Percentiles rank a stretch among this genome's conserved stretches.
These are phyloP conservation scores for Metschnikowia rubicola DNA, from an alignment of 805 yeast species.

Conservation along the genomic window DNA sequence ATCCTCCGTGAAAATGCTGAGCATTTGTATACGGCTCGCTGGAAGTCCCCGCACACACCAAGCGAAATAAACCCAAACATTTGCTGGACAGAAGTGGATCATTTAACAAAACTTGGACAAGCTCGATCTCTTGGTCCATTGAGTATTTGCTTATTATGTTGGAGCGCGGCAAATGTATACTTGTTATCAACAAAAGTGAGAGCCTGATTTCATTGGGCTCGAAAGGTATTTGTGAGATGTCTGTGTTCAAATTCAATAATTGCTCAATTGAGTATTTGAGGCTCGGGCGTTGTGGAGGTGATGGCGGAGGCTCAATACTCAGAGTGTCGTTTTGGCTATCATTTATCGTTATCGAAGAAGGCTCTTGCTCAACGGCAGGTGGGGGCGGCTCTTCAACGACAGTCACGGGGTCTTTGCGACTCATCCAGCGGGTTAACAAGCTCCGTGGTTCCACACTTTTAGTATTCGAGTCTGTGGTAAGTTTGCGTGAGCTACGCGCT, in stretches of 20 bases:
- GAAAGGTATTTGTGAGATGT: not conserved
- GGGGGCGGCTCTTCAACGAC: conserved; percentile 1
- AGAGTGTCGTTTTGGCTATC: not conserved
- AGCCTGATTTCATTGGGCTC: conserved; percentile 7
- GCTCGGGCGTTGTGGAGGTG: not conserved
- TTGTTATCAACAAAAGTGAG: conserved; percentile 7
- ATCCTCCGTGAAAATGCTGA: conserved; percentile 10
- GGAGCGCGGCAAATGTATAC: not conserved
- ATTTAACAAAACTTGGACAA: not conserved
- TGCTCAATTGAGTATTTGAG: conserved; percentile 3
- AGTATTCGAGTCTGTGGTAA: not conserved
- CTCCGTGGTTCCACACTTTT: conserved; percentile 3
- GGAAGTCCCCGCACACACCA: conserved; percentile 9
- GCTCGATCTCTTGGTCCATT: conserved; percentile 6
- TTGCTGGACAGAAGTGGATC: conserved; percentile 4
- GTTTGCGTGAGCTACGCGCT: too few relatives aligned
- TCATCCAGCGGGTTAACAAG: conserved; percentile 5
- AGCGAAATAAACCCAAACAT: conserved; percentile 11
- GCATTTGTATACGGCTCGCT: conserved; percentile 8
- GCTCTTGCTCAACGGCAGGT: not conserved
- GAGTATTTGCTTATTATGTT: not conserved
- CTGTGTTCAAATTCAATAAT: conserved; percentile 1
- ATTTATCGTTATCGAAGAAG: conserved; percentile 5
- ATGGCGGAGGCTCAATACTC: not conserved
- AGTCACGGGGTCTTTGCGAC: not conserved